phyloP scores from a whole-genome alignment of 2,329 filamentous ascomycete species.

The Sporothrix humicola region DNA sequence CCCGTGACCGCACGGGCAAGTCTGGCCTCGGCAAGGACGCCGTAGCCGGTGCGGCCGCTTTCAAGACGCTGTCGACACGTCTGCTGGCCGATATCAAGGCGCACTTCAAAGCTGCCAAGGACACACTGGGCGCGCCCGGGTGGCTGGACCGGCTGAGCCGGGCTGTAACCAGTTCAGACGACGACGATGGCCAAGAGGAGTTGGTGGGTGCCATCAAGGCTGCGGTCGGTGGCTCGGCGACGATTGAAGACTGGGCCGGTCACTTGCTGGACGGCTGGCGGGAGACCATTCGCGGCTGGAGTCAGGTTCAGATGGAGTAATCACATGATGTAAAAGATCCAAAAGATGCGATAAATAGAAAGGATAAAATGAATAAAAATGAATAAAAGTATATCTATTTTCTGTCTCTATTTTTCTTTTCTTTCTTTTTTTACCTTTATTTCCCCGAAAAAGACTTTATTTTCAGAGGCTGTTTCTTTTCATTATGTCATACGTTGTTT shows the following conservation, averaged over 20 bases:
- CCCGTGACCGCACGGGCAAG: conserved; percentile 45
- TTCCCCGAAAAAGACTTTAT: too few relatives aligned
- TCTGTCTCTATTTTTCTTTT: too few relatives aligned
- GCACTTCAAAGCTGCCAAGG: conserved; percentile 45
- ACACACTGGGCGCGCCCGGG: conserved; percentile 43
- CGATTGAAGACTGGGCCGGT: conserved; percentile 47
- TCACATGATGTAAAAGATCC: background rate
- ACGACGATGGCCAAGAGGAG: conserved; percentile 31
- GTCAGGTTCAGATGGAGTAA: conserved; percentile 45
- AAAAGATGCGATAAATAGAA: background rate
- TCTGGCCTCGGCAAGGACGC: conserved; percentile 46
- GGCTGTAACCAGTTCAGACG: conserved; percentile 26
- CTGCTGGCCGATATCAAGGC: conserved; percentile 43
- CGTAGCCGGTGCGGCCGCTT: conserved; percentile 43
- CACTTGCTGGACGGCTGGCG: conserved; percentile 49
- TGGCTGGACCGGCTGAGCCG: conserved; percentile 47
- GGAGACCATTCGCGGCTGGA: conserved; percentile 48
- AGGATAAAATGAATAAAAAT: background rate
- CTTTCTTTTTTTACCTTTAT: too few relatives aligned
- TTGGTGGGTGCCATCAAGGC: conserved; percentile 41
- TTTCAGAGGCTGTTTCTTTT: background rate
- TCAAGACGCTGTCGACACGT: conserved; percentile 33
- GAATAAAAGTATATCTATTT: conserved; percentile 18
- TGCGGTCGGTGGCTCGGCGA: conserved; percentile 41
- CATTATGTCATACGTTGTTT: background rate